A percentile compares a stretch with the other conserved stretches of the same genome.
phyloP scores from a whole-genome alignment of 371 early-diverging fungal genomes.

The Mucor piriformis region DNA sequence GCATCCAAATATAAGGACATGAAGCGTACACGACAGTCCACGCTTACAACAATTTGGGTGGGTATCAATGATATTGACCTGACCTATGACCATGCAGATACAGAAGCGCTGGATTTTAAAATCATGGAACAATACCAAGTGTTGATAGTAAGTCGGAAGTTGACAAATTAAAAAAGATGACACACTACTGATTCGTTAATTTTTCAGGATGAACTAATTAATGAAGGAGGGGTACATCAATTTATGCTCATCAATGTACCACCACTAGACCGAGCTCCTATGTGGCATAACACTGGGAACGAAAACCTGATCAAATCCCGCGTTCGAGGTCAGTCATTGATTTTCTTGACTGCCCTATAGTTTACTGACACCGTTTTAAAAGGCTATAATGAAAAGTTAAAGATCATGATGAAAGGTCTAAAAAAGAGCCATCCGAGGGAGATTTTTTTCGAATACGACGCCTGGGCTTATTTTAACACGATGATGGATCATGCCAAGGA shows the following conservation, averaged over 20 bases:
- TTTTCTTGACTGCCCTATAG: background rate
- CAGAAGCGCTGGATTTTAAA: slow-evolving; percentile 13
- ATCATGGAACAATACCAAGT: slow-evolving; percentile 27
- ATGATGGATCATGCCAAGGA: slow-evolving; percentile 26
- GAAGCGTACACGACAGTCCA: slow-evolving; percentile 16
- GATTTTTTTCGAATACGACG: slow-evolving; percentile 31
- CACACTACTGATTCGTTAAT: background rate
- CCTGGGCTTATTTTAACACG: slow-evolving; percentile 28
- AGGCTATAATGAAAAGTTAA: slow-evolving; percentile 34
- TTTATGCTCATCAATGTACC: slow-evolving; percentile 42
- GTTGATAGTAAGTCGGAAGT: slow-evolving; percentile 24
- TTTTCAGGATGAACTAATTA: slow-evolving; percentile 22
- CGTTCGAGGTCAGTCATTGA: slow-evolving; percentile 24
- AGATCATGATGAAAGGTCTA: slow-evolving; percentile 16
- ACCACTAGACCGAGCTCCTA: slow-evolving; percentile 40
- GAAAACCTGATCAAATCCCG: slow-evolving; percentile 14
- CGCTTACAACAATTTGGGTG: slow-evolving; percentile 38
- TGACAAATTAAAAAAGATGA: background rate
- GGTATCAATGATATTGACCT: slow-evolving; percentile 48
- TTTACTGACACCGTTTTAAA: no score
- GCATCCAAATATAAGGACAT: slow-evolving; percentile 5
- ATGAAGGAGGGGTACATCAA: slow-evolving; percentile 25
- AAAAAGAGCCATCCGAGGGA: background rate
- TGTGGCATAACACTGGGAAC: slow-evolving; percentile 21
- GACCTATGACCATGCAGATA: slow-evolving; percentile 28